Conservation (phyloP, 2,329 filamentous ascomycete species). For the Exophiala sideris region DNA sequence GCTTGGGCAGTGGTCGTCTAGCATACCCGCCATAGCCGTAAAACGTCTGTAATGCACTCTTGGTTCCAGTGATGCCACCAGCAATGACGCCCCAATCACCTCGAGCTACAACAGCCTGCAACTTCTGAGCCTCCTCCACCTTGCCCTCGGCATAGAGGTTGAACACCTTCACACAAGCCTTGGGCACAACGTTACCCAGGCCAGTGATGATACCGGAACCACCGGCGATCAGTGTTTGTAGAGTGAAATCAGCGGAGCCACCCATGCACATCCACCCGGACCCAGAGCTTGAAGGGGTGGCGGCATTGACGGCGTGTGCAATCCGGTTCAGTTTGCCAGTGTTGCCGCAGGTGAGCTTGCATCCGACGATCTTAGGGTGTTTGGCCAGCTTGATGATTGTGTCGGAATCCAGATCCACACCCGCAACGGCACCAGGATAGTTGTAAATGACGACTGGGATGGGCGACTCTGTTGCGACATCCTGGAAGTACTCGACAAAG, state of each 20-base stretch:
- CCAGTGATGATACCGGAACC: slow-evolving; percentile 70
- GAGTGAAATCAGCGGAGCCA: slow-evolving; percentile 69
- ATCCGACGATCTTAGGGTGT: slow-evolving; percentile 65
- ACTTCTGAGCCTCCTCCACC: slow-evolving; percentile 56
- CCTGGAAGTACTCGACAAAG: slow-evolving; percentile 62
- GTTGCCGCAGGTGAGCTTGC: slow-evolving; percentile 71
- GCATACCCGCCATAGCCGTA: slow-evolving; percentile 64
- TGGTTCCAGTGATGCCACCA: slow-evolving; percentile 66
- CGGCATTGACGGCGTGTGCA: slow-evolving; percentile 43
- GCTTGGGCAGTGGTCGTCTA: slow-evolving; percentile 55
- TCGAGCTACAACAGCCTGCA: slow-evolving; percentile 64
- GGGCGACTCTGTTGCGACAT: slow-evolving; percentile 59
- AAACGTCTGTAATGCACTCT: slow-evolving; percentile 61
- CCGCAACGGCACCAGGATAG: slow-evolving; percentile 65
- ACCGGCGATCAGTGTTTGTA: slow-evolving; percentile 67
- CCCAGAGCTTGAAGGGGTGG: slow-evolving; percentile 44
- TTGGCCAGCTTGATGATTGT: slow-evolving; percentile 57
- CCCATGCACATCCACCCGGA: slow-evolving; percentile 69
- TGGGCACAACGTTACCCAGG: slow-evolving; percentile 67
- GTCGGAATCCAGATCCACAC: slow-evolving; percentile 66
- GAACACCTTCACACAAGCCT: slow-evolving; percentile 60
- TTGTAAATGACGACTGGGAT: slow-evolving; percentile 70
- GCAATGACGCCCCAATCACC: slow-evolving; percentile 69
- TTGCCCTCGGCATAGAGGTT: slow-evolving; percentile 60
- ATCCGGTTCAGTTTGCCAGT: slow-evolving; percentile 69